Evolutionary conservation across 495 filamentous ascomycete species (phyloP), one percentile per base, ranked within the genome.

Genomic region (Neurospora africana): DNA sequence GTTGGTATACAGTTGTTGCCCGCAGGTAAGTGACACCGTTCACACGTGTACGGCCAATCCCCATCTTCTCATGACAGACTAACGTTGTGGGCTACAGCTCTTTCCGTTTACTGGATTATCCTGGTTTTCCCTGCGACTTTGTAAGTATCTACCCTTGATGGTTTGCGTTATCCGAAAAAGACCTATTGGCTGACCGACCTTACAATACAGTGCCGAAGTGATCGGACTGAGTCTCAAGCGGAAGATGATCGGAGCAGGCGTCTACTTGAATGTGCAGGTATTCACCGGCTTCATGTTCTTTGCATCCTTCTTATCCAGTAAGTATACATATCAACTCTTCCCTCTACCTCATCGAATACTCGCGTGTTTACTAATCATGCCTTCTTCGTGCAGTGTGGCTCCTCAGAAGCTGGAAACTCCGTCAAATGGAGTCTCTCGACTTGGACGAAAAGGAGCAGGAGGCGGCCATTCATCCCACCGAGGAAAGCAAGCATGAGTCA

Each of bases 61-160:
- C 44, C 37, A 21, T 13, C 69, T 53, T 21, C 10, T 38, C 6
- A 33, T 69, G 15, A 69, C n/a, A 35, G 11, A 47, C 41, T 41
- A 39, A 61, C 69, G 65, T 74, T 39, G 71, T 47, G 53, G 53
- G 19, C 27, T 33, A 15, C 23, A 82, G 82, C 87, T 0, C 79
- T 95, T 27, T 91, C 89, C 39, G 88, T 95, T n/a, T 86, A 88
- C 23, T 97, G 93, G 93, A 77, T 95, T 23, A 79, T 87, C 8
- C 83, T 95, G 15, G 89, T 91, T 39, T 76, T 93, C 10, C 93
- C 93, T 2, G 87, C 88, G 9, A 94, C 91, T 0, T 86, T 94
- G 78, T 79, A 74, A 68, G 78, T 75, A n/a, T 23, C 23, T 2
- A 70, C n/a, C 36, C 10, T 23, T n/a, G 17, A 36, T 40, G 13